These are phyloP conservation scores for Orbilia javanica DNA, from an alignment of 2,329 filamentous ascomycete genomes.

Conservation along the genomic window DNA sequence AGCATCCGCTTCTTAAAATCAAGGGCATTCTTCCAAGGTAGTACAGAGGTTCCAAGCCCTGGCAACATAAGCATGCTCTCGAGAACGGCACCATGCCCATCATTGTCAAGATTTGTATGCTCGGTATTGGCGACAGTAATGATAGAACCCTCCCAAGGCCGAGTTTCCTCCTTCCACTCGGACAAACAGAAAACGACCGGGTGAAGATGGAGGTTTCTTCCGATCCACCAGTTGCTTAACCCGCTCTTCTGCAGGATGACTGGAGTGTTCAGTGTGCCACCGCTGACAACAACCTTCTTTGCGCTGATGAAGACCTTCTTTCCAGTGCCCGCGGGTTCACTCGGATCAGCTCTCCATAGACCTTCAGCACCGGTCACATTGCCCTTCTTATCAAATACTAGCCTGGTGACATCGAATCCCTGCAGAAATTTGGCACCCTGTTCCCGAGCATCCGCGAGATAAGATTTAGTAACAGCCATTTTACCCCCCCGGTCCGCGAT, in stretches of 20 bases:
- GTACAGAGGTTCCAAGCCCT: slow-evolving; percentile 72
- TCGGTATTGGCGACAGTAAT: slow-evolving; percentile 82
- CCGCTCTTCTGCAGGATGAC: slow-evolving; percentile 82
- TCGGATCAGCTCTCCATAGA: slow-evolving; percentile 74
- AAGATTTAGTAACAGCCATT: slow-evolving; percentile 81
- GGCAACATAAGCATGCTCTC: slow-evolving; percentile 83
- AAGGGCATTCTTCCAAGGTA: slow-evolving; percentile 77
- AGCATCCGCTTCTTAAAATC: slow-evolving; percentile 79
- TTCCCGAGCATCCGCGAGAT: slow-evolving; percentile 81
- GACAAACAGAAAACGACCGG: slow-evolving; percentile 74
- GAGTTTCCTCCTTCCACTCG: slow-evolving; percentile 77
- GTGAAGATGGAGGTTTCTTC: slow-evolving; percentile 84
- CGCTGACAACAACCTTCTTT: slow-evolving; percentile 64
- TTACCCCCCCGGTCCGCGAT: slow-evolving; percentile 73
- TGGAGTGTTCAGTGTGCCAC: slow-evolving; percentile 81
- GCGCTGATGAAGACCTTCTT: slow-evolving; percentile 63
- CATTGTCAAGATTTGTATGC: slow-evolving; percentile 83
- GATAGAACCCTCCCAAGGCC: slow-evolving; percentile 80
- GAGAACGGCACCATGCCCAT: slow-evolving; percentile 85
- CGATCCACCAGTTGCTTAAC: slow-evolving; percentile 74
- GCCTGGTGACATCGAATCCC: slow-evolving; percentile 78
- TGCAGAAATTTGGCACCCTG: slow-evolving; percentile 86
- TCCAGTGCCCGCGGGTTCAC: slow-evolving; percentile 68
- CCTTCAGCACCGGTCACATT: slow-evolving; percentile 79
- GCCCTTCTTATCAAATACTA: slow-evolving; percentile 74